Percentiles rank a stretch among this genome's conserved stretches.
Conservation (phyloP, 2,329 filamentous ascomycete genomes). For the Pseudophaeomoniella oleicola region DNA sequence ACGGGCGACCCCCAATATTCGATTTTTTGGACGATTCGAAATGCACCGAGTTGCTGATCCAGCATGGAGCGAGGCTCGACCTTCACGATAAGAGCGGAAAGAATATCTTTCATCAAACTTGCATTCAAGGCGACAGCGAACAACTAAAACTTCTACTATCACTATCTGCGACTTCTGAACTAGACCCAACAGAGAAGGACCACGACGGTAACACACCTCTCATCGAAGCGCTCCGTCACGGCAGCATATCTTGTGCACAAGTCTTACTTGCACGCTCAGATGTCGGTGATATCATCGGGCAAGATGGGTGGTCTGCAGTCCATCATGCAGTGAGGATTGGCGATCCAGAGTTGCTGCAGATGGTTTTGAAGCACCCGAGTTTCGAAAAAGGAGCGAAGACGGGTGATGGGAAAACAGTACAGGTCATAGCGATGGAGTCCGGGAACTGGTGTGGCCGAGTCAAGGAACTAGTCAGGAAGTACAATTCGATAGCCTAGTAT, state of each 20-base stretch:
- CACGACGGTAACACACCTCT: slow-evolving; percentile 7
- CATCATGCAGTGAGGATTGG: slow-evolving; percentile 9
- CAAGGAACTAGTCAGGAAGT: slow-evolving; percentile 5
- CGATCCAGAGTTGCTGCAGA: slow-evolving; percentile 4
- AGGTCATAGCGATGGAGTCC: slow-evolving; percentile 8
- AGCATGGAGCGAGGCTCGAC: slow-evolving; percentile 6
- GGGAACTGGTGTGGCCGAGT: slow-evolving; percentile 7
- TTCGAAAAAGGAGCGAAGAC: slow-evolving; percentile 7
- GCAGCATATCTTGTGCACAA: slow-evolving; percentile 4
- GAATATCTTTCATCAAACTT: slow-evolving; percentile 7
- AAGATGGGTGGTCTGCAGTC: slow-evolving; percentile 7
- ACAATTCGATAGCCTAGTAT: slow-evolving; percentile 5
- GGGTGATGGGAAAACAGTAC: slow-evolving; percentile 7
- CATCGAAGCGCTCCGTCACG: slow-evolving; percentile 7
- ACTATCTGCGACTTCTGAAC: not conserved
- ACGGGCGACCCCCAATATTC: slow-evolving; percentile 8
- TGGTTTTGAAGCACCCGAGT: slow-evolving; percentile 5
- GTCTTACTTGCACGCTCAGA: slow-evolving; percentile 5
- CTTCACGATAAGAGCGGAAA: slow-evolving; percentile 7
- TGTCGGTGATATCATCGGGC: slow-evolving; percentile 8
- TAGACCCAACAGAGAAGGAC: slow-evolving; percentile 5
- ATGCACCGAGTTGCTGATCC: slow-evolving; percentile 5
- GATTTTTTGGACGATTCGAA: slow-evolving; percentile 8
- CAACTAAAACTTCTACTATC: slow-evolving; percentile 4
- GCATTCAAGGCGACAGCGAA: slow-evolving; percentile 6